These are phyloP conservation scores for Pugionium cornutum DNA, from an alignment of 345 rosid species.

Conservation along the genomic window DNA sequence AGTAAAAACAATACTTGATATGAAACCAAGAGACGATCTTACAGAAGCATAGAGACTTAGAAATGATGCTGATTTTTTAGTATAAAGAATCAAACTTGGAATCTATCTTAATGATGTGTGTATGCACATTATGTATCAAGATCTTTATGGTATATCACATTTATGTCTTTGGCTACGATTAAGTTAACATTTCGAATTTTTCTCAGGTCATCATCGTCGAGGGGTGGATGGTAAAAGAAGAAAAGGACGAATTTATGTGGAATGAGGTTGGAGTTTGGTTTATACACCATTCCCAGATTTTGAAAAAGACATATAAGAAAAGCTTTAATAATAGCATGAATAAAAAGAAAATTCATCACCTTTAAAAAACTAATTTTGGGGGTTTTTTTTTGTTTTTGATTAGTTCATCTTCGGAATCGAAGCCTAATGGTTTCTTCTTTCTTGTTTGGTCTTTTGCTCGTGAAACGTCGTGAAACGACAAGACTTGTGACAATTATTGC, in stretches of 20 bases:
- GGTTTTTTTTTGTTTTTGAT: not conserved
- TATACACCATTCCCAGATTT: conserved; percentile 32
- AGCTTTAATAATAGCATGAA: conserved; percentile 26
- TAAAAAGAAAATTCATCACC: conserved; percentile 28
- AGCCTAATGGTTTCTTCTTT: conserved; percentile 33
- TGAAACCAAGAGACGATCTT: conserved; percentile 19
- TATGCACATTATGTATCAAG: too few species aligned
- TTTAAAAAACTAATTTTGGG: conserved; percentile 23
- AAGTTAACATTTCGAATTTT: conserved; percentile 13
- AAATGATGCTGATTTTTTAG: not conserved
- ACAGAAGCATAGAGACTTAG: not conserved
- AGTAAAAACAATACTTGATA: conserved; percentile 5
- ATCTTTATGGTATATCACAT: not conserved
- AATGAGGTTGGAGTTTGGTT: conserved; percentile 32
- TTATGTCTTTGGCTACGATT: not conserved
- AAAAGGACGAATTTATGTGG: conserved; percentile 11
- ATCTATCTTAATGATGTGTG: not conserved
- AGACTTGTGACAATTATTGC: too few species aligned
- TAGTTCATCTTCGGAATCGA: conserved; percentile 31
- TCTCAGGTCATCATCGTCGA: conserved; percentile 34
- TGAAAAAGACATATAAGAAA: conserved; percentile 27
- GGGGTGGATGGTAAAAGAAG: conserved; percentile 33
- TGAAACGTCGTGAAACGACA: too few species aligned
- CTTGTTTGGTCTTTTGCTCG: too few species aligned
- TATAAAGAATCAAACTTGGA: conserved; percentile 12